Evolutionary conservation across 139 green algal species (phyloP), one percentile per base, ranked within the genome.

Genomic region (Pycnococcus provasolii): DNA sequence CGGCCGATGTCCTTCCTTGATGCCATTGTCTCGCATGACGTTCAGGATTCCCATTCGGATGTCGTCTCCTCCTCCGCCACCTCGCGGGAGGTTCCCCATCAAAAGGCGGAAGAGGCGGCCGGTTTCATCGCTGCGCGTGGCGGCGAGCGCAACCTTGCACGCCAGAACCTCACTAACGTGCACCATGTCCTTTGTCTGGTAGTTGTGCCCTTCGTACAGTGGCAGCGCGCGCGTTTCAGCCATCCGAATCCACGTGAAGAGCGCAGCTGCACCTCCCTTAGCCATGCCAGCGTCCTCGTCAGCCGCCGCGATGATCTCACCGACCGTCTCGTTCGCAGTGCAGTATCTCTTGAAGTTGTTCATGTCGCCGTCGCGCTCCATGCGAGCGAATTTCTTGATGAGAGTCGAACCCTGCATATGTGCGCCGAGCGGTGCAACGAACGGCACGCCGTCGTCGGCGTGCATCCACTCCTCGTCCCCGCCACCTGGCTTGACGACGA

Each of bases 11-110:
- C 76, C 77, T 48, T 78, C 74, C 62, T 71, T 75, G 79, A 96
- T 96, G 61, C 89, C 88, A 72, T 94, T 75, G 42, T 82, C 73
- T 11, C 90, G 77, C 87, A 96, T 91, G 78, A 96, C 89, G 76
- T 96, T 77, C 1, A 96, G 79, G 70, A 96, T 96, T 65, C 86
- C 88, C 77, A 91, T 86, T 41, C 86, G 79, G 67, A 96, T 94
- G 69, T 91, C 85, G 62, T 96, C 90, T 1, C 86, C 86, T 67
- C 94, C 87, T 42, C 88, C 90, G 42, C 90, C 90, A 44, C 90
- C 90, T 26, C 90, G 77, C 3, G 86, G 83, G 53, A 96, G 80
- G 1, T 75, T 82, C 6, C 73, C 83, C 60, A 94, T 67, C 3
- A 76, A 53, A 61, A 88, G 69, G 51, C 90, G 80, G 50, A 55